phyloP scores from a whole-genome alignment of 2,329 filamentous ascomycete genomes.

The Penicillium olsonii region DNA sequence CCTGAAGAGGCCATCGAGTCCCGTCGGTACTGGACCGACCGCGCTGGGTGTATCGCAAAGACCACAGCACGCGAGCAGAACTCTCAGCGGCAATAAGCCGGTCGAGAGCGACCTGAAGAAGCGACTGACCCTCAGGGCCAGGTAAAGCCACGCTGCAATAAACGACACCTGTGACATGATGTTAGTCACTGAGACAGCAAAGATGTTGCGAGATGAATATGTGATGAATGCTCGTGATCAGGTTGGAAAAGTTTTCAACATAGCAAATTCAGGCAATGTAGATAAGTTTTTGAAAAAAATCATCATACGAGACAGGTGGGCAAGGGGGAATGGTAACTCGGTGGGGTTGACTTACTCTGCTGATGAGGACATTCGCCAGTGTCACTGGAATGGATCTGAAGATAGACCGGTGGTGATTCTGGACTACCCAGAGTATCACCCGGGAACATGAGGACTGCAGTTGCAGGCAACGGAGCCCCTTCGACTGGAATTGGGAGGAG shows the following conservation, averaged over 20 bases:
- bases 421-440: conserved; percentile 31
- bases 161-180: conserved; percentile 53
- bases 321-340: conserved; percentile 15
- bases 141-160: conserved; percentile 54
- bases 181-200: conserved; percentile 38
- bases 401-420: conserved; percentile 54
- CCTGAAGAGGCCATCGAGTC: conserved; percentile 16
- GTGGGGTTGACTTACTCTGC: conserved; percentile 73
- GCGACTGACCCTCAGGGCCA: conserved; percentile 39
- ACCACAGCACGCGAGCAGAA: conserved; percentile 52
- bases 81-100: conserved; percentile 45
- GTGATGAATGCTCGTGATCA: conserved; percentile 60
- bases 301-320: conserved; percentile 69
- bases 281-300: conserved; percentile 84
- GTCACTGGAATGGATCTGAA: conserved; percentile 79
- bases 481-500: conserved; percentile 74
- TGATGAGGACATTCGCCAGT: conserved; percentile 85
- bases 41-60: conserved; percentile 54
- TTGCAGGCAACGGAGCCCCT: conserved; percentile 73
- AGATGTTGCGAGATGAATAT: conserved; percentile 21
- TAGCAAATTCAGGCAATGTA: conserved; percentile 97
- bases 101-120: conserved; percentile 41
- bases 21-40: conserved; percentile 25
- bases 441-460: conserved; percentile 52
- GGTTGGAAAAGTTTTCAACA: conserved; percentile 86